phyloP scores from a whole-genome alignment of 1,139 yeast genomes.

The Debaryomyces nepalensis region DNA sequence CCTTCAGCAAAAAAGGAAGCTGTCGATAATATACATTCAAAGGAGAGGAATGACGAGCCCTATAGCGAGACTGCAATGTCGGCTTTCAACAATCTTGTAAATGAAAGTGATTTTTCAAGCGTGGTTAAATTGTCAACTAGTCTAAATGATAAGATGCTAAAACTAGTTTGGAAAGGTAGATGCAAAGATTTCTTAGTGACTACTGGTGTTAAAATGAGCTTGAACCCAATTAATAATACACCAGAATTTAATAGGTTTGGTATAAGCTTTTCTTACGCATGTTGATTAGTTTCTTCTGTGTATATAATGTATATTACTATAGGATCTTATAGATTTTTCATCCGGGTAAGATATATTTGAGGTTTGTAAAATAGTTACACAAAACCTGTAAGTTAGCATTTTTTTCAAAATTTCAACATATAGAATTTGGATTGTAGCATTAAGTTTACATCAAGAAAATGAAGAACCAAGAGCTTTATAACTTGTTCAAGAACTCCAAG shows the following conservation, averaged over 20 bases:
- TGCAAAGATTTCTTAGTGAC: constrained; percentile 78
- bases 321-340: not conserved
- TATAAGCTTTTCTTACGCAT: constrained; percentile 45
- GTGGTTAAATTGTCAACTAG: constrained; percentile 80
- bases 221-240: constrained; percentile 33
- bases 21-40: constrained; percentile 7
- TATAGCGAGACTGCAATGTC: constrained; percentile 49
- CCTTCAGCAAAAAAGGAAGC: constrained; percentile 18
- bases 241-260: constrained; percentile 48
- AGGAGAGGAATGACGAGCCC: constrained; percentile 6
- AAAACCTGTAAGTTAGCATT: constrained; percentile 1
- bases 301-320: constrained; percentile 10
- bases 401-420: constrained; percentile 10
- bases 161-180: constrained; percentile 86
- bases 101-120: constrained; percentile 62
- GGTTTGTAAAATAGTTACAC: constrained; percentile 11
- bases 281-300: constrained; percentile 18
- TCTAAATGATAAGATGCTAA: constrained; percentile 61
- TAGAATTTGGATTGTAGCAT: constrained; percentile 3
- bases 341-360: constrained; percentile 14
- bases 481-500: constrained; percentile 47
- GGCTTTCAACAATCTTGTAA: constrained; percentile 57
- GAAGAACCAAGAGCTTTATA: constrained; percentile 40
- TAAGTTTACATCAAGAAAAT: constrained; percentile 7
- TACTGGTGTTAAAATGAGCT: constrained; percentile 64